Conservation (phyloP, 495 filamentous ascomycete genomes). For the Bacidia rubella region DNA sequence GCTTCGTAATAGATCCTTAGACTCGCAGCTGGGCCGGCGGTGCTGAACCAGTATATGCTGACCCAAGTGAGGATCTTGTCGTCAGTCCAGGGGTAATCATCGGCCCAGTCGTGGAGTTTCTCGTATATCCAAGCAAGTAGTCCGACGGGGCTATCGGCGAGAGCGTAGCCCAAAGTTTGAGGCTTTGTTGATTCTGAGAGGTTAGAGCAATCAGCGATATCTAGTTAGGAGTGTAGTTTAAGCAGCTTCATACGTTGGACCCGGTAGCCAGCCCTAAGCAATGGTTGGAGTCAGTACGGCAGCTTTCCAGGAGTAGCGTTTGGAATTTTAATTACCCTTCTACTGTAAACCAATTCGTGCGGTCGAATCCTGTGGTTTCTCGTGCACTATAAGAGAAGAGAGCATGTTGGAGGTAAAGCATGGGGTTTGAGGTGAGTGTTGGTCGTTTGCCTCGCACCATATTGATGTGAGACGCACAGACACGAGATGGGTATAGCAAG, state of each 20-base stretch:
- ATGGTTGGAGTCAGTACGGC: too few relatives aligned
- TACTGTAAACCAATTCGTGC: constrained; percentile 35
- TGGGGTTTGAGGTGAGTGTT: constrained; percentile 24
- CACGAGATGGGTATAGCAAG: constrained; percentile 39
- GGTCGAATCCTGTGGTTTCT: constrained; percentile 30
- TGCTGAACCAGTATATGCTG: constrained; percentile 46
- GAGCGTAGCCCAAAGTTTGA: constrained; percentile 43
- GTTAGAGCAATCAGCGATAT: too few relatives aligned
- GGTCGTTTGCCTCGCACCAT: constrained; percentile 32
- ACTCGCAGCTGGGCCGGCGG: constrained; percentile 41
- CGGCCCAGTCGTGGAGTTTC: constrained; percentile 56
- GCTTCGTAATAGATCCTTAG: constrained; percentile 50
- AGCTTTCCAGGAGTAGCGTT: too few relatives aligned
- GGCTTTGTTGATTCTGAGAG: constrained; percentile 53
- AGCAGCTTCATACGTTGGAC: too few relatives aligned
- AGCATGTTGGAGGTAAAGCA: constrained; percentile 31
- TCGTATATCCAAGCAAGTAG: constrained; percentile 56
- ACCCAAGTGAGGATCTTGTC: constrained; percentile 56
- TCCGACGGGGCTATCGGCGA: constrained; percentile 47
- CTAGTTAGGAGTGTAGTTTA: too few relatives aligned
- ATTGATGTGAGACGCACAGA: constrained; percentile 53
- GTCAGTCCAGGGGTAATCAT: constrained; percentile 52
- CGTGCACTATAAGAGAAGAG: constrained; percentile 24
- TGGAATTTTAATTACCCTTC: too few relatives aligned
- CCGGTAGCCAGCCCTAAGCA: constrained; percentile 45